Percentiles rank a stretch among this genome's conserved stretches.
phyloP scores from a whole-genome alignment of 805 yeast species.

The Starmerella bombi region DNA sequence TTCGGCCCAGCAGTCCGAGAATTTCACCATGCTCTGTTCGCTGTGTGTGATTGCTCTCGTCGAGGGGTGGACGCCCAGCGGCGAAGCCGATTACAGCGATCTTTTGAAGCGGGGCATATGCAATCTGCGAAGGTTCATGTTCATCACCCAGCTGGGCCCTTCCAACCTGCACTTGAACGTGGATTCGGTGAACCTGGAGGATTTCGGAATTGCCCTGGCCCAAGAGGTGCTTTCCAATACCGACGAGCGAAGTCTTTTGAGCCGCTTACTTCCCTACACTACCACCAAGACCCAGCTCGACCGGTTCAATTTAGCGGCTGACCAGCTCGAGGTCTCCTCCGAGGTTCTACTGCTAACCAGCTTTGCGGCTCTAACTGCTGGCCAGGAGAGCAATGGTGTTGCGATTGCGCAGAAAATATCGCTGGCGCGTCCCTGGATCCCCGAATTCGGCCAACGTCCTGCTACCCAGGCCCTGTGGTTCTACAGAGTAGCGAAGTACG shows the following conservation, averaged over 20 bases:
- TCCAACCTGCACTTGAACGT: conserved; percentile 2
- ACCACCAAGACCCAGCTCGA: not conserved
- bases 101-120: conserved; percentile 5
- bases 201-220: conserved; percentile 8
- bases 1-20: conserved; percentile 5
- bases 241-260: not conserved
- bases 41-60: conserved; percentile 15
- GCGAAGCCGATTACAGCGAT: conserved; percentile 2
- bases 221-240: not conserved
- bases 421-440: conserved; percentile 12
- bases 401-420: conserved; percentile 6
- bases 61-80: conserved; percentile 17
- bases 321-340: conserved; percentile 1
- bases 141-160: conserved; percentile 5
- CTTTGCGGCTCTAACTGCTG: conserved; percentile 8
- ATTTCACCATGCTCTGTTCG: conserved; percentile 7
- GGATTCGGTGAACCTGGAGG: conserved; percentile 1
- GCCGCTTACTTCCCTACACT: conserved; percentile 2
- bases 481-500: conserved; percentile 8
- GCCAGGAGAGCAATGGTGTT: conserved; percentile 3
- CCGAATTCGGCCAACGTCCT: conserved; percentile 4
- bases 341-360: conserved; percentile 3
- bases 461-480: conserved; percentile 11
- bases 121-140: conserved; percentile 6
- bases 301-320: not conserved